Conservation (phyloP, 2,329 filamentous ascomycete species). For the Chlorencoelia australis region DNA sequence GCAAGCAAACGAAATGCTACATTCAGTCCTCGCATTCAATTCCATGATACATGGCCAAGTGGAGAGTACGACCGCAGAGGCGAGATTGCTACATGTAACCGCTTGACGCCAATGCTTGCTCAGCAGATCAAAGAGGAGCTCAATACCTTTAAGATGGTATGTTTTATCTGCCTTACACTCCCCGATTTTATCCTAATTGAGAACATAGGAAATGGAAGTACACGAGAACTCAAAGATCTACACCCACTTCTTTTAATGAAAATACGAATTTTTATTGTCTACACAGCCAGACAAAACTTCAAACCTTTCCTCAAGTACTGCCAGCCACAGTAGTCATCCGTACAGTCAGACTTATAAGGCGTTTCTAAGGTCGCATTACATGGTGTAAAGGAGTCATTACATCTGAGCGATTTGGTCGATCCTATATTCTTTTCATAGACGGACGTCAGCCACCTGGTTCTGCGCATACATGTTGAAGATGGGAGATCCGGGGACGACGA, state of each 20-base stretch:
- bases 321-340: slow-evolving; percentile 22
- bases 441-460: slow-evolving; percentile 23
- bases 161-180: slow-evolving; percentile 25
- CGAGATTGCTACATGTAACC: slow-evolving; percentile 95
- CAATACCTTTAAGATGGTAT: slow-evolving; percentile 98
- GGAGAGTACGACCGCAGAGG: slow-evolving; percentile 93
- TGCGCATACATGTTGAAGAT: slow-evolving; percentile 16
- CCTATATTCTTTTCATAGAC: slow-evolving; percentile 25
- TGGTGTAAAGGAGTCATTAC: slow-evolving; percentile 27
- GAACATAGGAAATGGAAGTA: slow-evolving; percentile 92
- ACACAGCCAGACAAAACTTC: slow-evolving; percentile 6
- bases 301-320: slow-evolving; percentile 13
- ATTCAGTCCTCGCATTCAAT: slow-evolving; percentile 89
- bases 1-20: slow-evolving; percentile 49
- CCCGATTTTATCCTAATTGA: slow-evolving; percentile 30
- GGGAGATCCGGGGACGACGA: slow-evolving; percentile 9
- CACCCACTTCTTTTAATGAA: slow-evolving; percentile 95
- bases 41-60: slow-evolving; percentile 92
- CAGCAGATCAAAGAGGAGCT: slow-evolving; percentile 99
- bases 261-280: slow-evolving; percentile 18
- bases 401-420: slow-evolving; percentile 28
- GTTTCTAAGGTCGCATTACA: slow-evolving; percentile 26
- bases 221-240: slow-evolving; percentile 98
- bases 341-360: slow-evolving; percentile 21
- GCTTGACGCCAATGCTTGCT: slow-evolving; percentile 88